Conservation (phyloP, 305 asterid genomes). For the Fraxinus albicans region DNA sequence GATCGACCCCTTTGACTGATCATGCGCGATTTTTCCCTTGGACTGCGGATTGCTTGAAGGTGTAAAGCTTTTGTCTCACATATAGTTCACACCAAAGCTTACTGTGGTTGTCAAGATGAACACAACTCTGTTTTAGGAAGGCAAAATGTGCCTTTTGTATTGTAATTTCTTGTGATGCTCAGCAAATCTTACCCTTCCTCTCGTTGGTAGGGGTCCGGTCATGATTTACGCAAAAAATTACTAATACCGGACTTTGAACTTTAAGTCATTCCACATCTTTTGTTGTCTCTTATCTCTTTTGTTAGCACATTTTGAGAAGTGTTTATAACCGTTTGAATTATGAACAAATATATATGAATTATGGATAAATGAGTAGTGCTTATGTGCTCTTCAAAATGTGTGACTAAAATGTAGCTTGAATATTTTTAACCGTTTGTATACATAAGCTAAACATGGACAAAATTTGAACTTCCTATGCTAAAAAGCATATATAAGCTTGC, state of each 20-base stretch:
- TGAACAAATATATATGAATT: no score
- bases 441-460: no score
- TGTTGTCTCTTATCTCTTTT: background rate
- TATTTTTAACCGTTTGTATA: background rate
- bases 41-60: background rate
- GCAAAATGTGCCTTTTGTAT: background rate
- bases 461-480: background rate
- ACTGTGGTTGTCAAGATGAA: background rate
- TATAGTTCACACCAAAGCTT: background rate
- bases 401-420: background rate
- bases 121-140: background rate
- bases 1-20: constrained; percentile 82
- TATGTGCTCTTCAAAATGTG: background rate
- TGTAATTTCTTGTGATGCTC: background rate
- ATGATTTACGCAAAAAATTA: background rate
- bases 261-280: background rate
- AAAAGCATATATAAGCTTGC: background rate
- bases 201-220: background rate
- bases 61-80: background rate
- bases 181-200: background rate
- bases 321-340: background rate
- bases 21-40: background rate
- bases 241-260: background rate
- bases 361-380: no score
- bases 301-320: background rate